A percentile compares a stretch with the other conserved stretches of the same genome.
Conservation (phyloP, 176 grass and related monocot genomes). For the Carex parvula region DNA sequence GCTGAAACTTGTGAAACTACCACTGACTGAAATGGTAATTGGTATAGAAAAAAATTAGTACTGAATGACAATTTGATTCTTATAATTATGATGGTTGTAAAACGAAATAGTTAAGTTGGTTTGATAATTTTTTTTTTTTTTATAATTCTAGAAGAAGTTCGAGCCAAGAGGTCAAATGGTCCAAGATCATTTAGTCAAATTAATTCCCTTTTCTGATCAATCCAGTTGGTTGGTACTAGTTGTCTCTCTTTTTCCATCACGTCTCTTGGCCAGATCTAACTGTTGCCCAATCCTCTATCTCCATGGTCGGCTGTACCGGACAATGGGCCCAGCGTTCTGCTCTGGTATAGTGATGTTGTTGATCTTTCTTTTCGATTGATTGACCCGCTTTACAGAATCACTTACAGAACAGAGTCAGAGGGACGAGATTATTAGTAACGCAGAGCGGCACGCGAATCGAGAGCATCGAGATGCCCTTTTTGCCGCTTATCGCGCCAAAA, state of each 20-base stretch:
- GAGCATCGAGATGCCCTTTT: constrained; percentile 5
- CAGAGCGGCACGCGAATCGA: not conserved
- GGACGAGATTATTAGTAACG: not conserved
- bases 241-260: not conserved
- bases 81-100: too few species aligned
- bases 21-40: too few species aligned
- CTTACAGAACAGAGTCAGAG: not conserved
- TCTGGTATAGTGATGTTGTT: not conserved
- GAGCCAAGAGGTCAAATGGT: not conserved
- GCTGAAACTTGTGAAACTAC: too few species aligned
- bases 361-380: not conserved
- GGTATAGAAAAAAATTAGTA: too few species aligned
- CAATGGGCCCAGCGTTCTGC: not conserved
- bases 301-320: not conserved
- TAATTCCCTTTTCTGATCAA: constrained; percentile 1
- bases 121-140: too few species aligned
- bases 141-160: too few species aligned
- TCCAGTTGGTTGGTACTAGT: not conserved
- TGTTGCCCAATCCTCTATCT: not conserved
- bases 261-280: not conserved
- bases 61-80: too few species aligned
- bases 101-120: too few species aligned
- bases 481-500: not conserved
- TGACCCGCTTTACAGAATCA: not conserved
- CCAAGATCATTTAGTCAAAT: not conserved